Evolutionary conservation across 345 rosid species (phyloP).

Genomic region (Aquilaria yunnanensis): DNA sequence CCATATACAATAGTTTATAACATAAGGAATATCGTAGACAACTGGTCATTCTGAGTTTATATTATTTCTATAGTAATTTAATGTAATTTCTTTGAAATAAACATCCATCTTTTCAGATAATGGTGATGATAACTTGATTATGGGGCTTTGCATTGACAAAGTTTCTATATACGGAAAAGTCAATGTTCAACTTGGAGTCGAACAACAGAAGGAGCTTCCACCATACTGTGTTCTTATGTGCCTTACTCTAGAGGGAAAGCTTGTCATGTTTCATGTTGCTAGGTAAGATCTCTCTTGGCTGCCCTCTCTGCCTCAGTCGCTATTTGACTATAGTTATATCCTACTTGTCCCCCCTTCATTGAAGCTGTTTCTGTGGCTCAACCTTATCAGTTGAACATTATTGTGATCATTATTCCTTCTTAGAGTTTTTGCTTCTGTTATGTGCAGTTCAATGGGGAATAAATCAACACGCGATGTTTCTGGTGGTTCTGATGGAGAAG

Average conservation of each 20-base stretch:
- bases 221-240: slow-evolving; percentile 71
- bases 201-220: slow-evolving; percentile 62
- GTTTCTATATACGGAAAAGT: slow-evolving; percentile 57
- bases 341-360: neutral
- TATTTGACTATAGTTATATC: no score
- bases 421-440: slow-evolving; percentile 21
- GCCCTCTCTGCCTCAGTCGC: neutral
- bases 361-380: neutral
- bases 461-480: slow-evolving; percentile 26
- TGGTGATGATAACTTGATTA: slow-evolving; percentile 73
- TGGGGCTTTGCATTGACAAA: slow-evolving; percentile 77
- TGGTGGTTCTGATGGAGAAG: slow-evolving; percentile 43
- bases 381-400: neutral
- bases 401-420: slow-evolving; percentile 9
- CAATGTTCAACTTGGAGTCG: slow-evolving; percentile 54
- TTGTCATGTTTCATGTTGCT: slow-evolving; percentile 69
- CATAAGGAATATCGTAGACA: no score
- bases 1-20: no score
- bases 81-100: slow-evolving; percentile 9
- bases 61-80: neutral
- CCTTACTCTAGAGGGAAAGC: slow-evolving; percentile 92
- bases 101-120: slow-evolving; percentile 39
- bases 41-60: no score
- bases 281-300: slow-evolving; percentile 38
- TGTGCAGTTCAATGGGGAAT: slow-evolving; percentile 42